A percentile compares a stretch with the other conserved stretches of the same genome.
These are phyloP conservation scores for Apiospora phragmitis DNA, from an alignment of 2,329 filamentous ascomycete genomes.

Conservation along the genomic window DNA sequence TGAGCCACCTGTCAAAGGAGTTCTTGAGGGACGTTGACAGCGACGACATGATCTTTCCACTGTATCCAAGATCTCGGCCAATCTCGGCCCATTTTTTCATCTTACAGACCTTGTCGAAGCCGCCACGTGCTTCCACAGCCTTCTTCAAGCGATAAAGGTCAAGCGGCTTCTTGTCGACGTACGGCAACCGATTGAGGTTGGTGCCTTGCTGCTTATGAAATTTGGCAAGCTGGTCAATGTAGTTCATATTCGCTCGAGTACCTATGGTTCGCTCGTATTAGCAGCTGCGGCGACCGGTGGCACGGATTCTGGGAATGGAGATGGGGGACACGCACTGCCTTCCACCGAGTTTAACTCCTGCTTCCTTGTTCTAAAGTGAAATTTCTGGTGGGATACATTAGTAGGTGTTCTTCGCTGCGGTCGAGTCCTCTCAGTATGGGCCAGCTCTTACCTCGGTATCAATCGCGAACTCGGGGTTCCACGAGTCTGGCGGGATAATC, in stretches of 20 bases:
- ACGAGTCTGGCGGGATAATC: constrained; percentile 88
- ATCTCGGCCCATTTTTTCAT: constrained; percentile 99
- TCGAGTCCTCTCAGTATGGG: neutral
- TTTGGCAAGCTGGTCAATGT: constrained; percentile 91
- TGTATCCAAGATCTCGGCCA: constrained; percentile 92
- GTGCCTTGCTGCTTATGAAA: constrained; percentile 97
- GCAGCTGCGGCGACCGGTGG: neutral
- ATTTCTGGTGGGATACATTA: constrained; percentile 61
- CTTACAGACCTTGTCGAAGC: constrained; percentile 96
- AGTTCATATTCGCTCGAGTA: constrained; percentile 92
- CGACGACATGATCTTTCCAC: constrained; percentile 99
- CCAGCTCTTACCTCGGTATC: constrained; percentile 79
- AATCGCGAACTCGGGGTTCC: constrained; percentile 94
- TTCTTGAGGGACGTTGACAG: constrained; percentile 97
- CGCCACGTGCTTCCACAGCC: constrained; percentile 89
- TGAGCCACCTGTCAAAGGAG: constrained; percentile 95
- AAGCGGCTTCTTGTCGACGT: constrained; percentile 95
- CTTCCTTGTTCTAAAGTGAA: constrained; percentile 94
- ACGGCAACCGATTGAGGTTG: constrained; percentile 90
- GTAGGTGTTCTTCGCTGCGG: neutral
- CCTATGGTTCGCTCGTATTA: constrained; percentile 49
- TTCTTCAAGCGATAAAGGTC: constrained; percentile 97
- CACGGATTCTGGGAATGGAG: constrained; percentile 21
- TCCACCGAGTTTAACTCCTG: constrained; percentile 98
- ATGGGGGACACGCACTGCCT: constrained; percentile 69